Evolutionary conservation across 768 basidiomycete genomes (phyloP), one percentile per base, ranked within the genome.

Genomic region (Pisolithus marmoratus): DNA sequence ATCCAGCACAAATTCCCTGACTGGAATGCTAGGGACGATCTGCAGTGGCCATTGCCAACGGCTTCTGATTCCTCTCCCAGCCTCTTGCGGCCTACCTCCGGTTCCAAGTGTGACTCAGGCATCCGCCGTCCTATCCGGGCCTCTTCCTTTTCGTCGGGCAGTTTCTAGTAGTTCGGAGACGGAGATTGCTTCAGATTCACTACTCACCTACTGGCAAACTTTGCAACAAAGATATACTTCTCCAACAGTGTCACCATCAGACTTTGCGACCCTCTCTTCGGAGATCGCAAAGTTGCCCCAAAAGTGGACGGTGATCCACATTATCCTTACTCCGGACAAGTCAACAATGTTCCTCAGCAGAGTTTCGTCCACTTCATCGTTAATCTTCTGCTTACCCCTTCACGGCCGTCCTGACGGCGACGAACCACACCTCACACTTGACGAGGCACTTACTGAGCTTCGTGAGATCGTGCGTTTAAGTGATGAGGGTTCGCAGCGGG

Each of bases 341-440:
- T 84, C 80, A 55, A 87, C 88, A 7, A 75, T 98, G 63, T 85
- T 97, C 56, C 69, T 96, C 42, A 84, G 89, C 4, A 84, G 94
- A 15, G 85, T 92, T 22, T 74, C 79, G 2, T 74, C 73, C 1
- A 66, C 68, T 15, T 69, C 66, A 3, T 52, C 69, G 0, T 72
- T 97, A 23, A 74, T 97, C 12, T 93, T 98, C 67, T 90, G 89
- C 54, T 74, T 98, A 2, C 95, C 96, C 0, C 74, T 98, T 22
- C 87, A 90, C 55, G 88, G 88, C 11, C 76, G 90, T 44, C 73
- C 84, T 8, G 84, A 86, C 7, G 84, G 86, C 17, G 85, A 86
- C 12, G 84, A 83, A 29, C 76, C 79, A 27, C 80, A 85, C 57
- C 76, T 97, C 38, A 81, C 85, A 1, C 90, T 88, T 59, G 80